Base-by-base conservation (phyloP, 2,329 filamentous ascomycete species). In the Monosporascus sp. region DNA sequence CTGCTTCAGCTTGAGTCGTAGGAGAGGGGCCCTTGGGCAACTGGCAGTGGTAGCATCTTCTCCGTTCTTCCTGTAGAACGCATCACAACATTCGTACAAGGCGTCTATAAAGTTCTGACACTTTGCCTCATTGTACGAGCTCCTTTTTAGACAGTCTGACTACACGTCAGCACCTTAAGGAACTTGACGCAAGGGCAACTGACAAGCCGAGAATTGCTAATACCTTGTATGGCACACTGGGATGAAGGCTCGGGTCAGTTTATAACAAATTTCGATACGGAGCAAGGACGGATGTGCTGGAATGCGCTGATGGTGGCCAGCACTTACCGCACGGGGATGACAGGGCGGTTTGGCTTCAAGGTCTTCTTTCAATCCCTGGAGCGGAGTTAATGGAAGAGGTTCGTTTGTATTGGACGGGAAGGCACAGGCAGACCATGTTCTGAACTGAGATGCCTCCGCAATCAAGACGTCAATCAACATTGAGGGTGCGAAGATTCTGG, bases 191-290 rank as follows among this genome's bases (percentile, higher is more conserved):
- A 44, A 28, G 20, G 14, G 26, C 14, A 14, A 17, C 11, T 46
- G 43, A 38, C 20, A 18, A 15, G 3, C 5, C 37, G 7, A 17
- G 49, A 28, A 18, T 38, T 9, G 18, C 22, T 41, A 61, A 65
- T 71, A 94, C 92, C 82, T 82, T 97, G 92, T 56, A 97, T 96
- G 8, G 89, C 91, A 73, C 92, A 97, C 88, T 91, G 57, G 3
- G 35, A 5, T 35, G 11, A 38, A 38, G 48, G 65, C 40, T 58
- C 50, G 28, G 20, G 50, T 61, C 49, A 54, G 49, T 52, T 38
- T 52, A 47, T 40, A 49, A 50, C 45, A 35, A 54, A 37, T 46
- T 20, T n/a, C 11, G 22, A 43, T 24, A 26, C 26, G 7, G 3
- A 14, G 31, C 11, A 14, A 35, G 31, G 31, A 5, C 31, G 11